A percentile compares a stretch with the other conserved stretches of the same genome.
These are phyloP conservation scores for Protomyces gravidus DNA, from an alignment of 1,139 yeast species.

Conservation along the genomic window DNA sequence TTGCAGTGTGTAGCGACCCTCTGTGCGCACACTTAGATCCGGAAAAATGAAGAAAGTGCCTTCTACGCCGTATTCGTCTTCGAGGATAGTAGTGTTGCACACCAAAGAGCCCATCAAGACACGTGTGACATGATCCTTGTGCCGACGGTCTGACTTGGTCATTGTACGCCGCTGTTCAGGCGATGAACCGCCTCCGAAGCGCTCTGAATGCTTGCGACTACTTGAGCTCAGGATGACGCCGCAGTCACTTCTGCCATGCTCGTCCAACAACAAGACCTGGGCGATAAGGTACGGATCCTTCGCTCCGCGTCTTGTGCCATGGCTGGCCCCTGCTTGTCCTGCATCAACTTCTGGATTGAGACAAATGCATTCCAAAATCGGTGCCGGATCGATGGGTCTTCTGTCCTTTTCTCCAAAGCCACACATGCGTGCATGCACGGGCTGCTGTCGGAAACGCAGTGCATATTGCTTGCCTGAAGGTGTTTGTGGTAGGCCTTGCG, in stretches of 20 bases:
- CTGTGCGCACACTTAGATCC: constrained; percentile 42
- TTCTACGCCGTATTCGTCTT: constrained; percentile 12
- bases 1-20: constrained; percentile 39
- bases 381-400: constrained; percentile 26
- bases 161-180: not conserved
- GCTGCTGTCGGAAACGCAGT: constrained; percentile 16
- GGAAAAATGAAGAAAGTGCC: constrained; percentile 39
- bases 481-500: too few species aligned
- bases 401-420: constrained; percentile 30
- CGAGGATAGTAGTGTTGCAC: not conserved
- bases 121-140: too few species aligned
- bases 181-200: not conserved
- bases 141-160: too few species aligned
- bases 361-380: constrained; percentile 12
- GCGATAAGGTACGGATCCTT: constrained; percentile 15
- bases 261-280: constrained; percentile 16
- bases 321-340: not conserved
- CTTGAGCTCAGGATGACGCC: constrained; percentile 6
- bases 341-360: not conserved
- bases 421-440: constrained; percentile 28
- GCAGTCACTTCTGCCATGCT: constrained; percentile 5
- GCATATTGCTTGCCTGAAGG: not conserved
- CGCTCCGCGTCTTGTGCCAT: not conserved
- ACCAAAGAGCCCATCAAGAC: constrained; percentile 25
- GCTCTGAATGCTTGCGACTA: not conserved